Percentiles rank a stretch among this genome's conserved stretches.
Conservation (phyloP, 495 filamentous ascomycete genomes). For the Patellaria atrata region DNA sequence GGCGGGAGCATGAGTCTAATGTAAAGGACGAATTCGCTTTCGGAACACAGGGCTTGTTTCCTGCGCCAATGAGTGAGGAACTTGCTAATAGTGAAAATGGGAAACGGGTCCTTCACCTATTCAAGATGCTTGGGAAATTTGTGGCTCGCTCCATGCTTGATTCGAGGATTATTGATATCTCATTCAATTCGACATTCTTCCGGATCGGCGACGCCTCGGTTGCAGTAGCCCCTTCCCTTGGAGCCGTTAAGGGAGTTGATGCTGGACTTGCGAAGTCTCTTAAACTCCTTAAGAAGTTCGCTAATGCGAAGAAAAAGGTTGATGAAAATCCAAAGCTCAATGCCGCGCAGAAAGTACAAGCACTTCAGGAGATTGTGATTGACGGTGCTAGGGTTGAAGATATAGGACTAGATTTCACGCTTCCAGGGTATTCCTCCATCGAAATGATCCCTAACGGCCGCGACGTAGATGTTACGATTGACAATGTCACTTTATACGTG, state of each 20-base stretch:
- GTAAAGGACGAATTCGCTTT: conserved; percentile 73
- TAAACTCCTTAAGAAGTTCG: conserved; percentile 79
- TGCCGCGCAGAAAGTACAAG: conserved; percentile 51
- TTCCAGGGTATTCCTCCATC: conserved; percentile 84
- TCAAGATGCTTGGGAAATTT: conserved; percentile 93
- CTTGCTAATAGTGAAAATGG: conserved; percentile 61
- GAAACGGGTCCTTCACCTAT: conserved; percentile 69
- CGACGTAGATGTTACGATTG: conserved; percentile 62
- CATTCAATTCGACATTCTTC: conserved; percentile 97
- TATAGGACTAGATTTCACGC: conserved; percentile 79
- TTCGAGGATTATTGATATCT: conserved; percentile 93
- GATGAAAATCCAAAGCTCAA: conserved; percentile 51
- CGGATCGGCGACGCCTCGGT: conserved; percentile 65
- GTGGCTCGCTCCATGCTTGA: conserved; percentile 97
- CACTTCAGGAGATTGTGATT: conserved; percentile 50
- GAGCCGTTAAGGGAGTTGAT: conserved; percentile 85
- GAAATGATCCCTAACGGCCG: conserved; percentile 66
- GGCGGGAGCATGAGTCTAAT: conserved; percentile 80
- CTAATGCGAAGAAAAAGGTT: conserved; percentile 63
- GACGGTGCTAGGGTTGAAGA: conserved; percentile 72
- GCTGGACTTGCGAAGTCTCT: conserved; percentile 71
- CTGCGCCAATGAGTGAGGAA: conserved; percentile 74
- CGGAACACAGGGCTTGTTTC: conserved; percentile 76
- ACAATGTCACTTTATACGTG: conserved; percentile 78
- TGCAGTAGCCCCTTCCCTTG: conserved; percentile 70